Percentiles rank a stretch among this genome's conserved stretches.
Conservation (phyloP, 345 rosid genomes). For the Bruguiera sexangula region DNA sequence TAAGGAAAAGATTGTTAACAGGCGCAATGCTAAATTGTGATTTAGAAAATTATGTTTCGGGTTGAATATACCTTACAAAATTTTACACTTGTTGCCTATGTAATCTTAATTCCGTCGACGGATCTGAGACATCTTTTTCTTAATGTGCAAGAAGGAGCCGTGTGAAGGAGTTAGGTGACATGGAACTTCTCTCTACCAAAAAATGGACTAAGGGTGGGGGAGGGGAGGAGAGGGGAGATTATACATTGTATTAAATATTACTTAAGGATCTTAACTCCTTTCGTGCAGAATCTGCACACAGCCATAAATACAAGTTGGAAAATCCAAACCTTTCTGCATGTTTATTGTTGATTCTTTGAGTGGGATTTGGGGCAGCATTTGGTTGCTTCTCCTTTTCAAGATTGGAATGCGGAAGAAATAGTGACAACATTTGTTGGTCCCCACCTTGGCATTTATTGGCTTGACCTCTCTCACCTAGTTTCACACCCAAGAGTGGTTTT, state of each 20-base stretch:
- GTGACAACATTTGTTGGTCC: slow-evolving; percentile 16
- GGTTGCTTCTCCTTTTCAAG: slow-evolving; percentile 28
- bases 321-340: background rate
- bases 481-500: slow-evolving; percentile 18
- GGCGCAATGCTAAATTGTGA: too few relatives aligned
- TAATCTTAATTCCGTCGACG: slow-evolving; percentile 3
- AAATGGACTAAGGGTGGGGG: slow-evolving; percentile 12
- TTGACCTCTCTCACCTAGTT: slow-evolving; percentile 22
- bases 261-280: slow-evolving; percentile 17
- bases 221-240: slow-evolving; percentile 5
- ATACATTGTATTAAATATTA: background rate
- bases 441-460: slow-evolving; percentile 22
- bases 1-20: too few relatives aligned
- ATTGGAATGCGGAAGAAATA: slow-evolving; percentile 7
- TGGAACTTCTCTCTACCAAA: slow-evolving; percentile 12
- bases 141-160: slow-evolving; percentile 14
- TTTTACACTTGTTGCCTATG: background rate
- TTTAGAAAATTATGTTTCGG: too few relatives aligned
- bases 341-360: slow-evolving; percentile 1
- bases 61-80: too few relatives aligned
- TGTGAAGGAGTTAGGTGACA: slow-evolving; percentile 23
- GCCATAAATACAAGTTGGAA: background rate
- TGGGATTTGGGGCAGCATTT: slow-evolving; percentile 28
- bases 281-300: slow-evolving; percentile 16
- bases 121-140: slow-evolving; percentile 7